These are phyloP conservation scores for Delitschia confertaspora DNA, from an alignment of 495 filamentous ascomycete genomes.

Conservation along the genomic window DNA sequence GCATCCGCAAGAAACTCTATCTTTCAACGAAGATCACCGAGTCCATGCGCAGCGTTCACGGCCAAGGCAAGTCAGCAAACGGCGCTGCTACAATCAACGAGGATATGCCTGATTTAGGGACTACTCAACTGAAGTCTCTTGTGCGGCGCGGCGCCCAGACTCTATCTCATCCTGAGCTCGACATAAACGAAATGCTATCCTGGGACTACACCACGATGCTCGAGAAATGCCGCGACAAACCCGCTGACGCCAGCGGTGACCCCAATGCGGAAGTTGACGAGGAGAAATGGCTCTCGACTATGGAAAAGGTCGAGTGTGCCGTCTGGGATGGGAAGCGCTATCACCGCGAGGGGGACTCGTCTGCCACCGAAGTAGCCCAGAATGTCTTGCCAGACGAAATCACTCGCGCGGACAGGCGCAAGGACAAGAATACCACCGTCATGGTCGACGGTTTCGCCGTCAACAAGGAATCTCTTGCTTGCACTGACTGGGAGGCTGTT, in stretches of 20 bases:
- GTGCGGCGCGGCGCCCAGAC: constrained; percentile 49
- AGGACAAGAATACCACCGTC: constrained; percentile 52
- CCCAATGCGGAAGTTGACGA: constrained; percentile 43
- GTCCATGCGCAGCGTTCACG: constrained; percentile 47
- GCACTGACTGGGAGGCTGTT: constrained; percentile 48
- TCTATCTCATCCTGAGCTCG: constrained; percentile 45
- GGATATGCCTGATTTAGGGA: constrained; percentile 45
- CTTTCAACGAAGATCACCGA: constrained; percentile 55
- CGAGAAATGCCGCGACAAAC: constrained; percentile 48
- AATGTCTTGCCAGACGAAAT: constrained; percentile 38
- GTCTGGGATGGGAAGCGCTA: constrained; percentile 52
- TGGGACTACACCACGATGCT: constrained; percentile 52
- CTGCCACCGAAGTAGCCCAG: constrained; percentile 28
- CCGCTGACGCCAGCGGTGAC: constrained; percentile 37
- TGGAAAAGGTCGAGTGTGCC: constrained; percentile 52
- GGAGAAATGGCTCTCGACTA: constrained; percentile 47
- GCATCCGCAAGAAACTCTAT: constrained; percentile 60
- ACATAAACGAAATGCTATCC: constrained; percentile 48
- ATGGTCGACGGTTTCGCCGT: constrained; percentile 52
- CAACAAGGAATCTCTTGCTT: constrained; percentile 49
- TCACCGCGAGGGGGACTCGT: constrained; percentile 27
- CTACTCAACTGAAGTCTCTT: constrained; percentile 47
- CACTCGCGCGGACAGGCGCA: constrained; percentile 42
- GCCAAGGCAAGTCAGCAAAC: constrained; percentile 9
- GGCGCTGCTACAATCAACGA: constrained; percentile 28